Evolutionary conservation across 2,329 filamentous ascomycete genomes (phyloP).

Genomic region (Endoconidiophora laricicola): DNA sequence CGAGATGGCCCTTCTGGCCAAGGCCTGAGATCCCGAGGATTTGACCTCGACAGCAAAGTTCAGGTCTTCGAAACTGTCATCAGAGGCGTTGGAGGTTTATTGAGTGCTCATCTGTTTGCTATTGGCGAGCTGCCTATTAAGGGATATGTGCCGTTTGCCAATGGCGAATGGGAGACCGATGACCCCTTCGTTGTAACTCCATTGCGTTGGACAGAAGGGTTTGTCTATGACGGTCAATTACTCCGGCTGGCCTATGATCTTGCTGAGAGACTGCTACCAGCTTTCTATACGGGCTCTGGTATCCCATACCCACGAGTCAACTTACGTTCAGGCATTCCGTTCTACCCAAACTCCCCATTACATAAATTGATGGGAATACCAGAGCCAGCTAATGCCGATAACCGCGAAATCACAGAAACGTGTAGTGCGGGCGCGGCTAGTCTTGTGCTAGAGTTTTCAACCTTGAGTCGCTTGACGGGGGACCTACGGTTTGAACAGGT

Average conservation of each 20-base stretch:
- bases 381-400: not conserved
- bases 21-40: conserved; percentile 60
- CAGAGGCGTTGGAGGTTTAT: conserved; percentile 70
- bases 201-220: conserved; percentile 58
- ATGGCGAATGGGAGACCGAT: conserved; percentile 17
- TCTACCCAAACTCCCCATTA: conserved; percentile 74
- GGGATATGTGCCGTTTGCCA: conserved; percentile 46
- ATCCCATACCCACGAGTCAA: conserved; percentile 93
- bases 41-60: conserved; percentile 93
- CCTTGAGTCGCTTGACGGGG: conserved; percentile 72
- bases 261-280: conserved; percentile 67
- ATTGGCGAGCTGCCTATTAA: conserved; percentile 75
- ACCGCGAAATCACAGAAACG: conserved; percentile 74
- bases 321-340: conserved; percentile 75
- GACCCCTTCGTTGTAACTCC: conserved; percentile 31
- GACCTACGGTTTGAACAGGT: conserved; percentile 76
- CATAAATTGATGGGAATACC: conserved; percentile 32
- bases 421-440: conserved; percentile 96
- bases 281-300: conserved; percentile 80
- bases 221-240: conserved; percentile 78
- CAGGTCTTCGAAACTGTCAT: conserved; percentile 98
- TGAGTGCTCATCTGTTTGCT: conserved; percentile 89
- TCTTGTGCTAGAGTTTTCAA: conserved; percentile 81
- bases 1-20: conserved; percentile 48
- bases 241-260: conserved; percentile 79